These are phyloP conservation scores for Raffaelea deltoideospora DNA, from an alignment of 2,329 filamentous ascomycete species.

Conservation along the genomic window DNA sequence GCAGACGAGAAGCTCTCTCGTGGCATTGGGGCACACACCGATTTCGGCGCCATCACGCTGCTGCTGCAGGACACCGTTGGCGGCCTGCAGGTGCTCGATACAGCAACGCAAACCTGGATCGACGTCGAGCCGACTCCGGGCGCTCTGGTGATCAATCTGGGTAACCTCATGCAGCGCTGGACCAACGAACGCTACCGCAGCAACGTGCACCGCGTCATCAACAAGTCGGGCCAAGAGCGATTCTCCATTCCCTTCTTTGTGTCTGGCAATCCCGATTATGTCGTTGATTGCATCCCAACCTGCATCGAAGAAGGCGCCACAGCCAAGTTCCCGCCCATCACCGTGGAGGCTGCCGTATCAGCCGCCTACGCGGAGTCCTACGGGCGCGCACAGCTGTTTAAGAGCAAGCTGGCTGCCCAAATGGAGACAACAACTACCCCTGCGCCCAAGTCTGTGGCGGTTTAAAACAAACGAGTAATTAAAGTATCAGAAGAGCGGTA, in stretches of 20 bases:
- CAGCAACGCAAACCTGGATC: conserved; percentile 24
- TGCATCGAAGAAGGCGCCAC: neutral
- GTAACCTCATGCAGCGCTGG: conserved; percentile 31
- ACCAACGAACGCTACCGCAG: conserved; percentile 37
- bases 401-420: too few species aligned
- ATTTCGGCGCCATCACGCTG: conserved; percentile 39
- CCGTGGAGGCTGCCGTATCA: conserved; percentile 5
- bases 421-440: too few species aligned
- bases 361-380: conserved; percentile 7
- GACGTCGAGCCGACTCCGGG: conserved; percentile 26
- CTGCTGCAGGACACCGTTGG: conserved; percentile 33
- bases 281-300: conserved; percentile 7
- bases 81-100: conserved; percentile 33
- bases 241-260: conserved; percentile 7
- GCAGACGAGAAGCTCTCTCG: conserved; percentile 15
- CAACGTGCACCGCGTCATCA: conserved; percentile 37
- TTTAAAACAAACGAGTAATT: too few species aligned
- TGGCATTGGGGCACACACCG: conserved; percentile 27
- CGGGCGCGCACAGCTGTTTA: conserved; percentile 6
- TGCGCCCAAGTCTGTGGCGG: too few species aligned
- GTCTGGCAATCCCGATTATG: conserved; percentile 8
- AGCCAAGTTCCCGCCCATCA: conserved; percentile 6
- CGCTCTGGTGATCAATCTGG: conserved; percentile 34
- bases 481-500: too few species aligned
- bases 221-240: conserved; percentile 7